Percentiles rank a stretch among this genome's conserved stretches.
Conservation (phyloP, 2,329 filamentous ascomycete species). For the Fusarium sp. region DNA sequence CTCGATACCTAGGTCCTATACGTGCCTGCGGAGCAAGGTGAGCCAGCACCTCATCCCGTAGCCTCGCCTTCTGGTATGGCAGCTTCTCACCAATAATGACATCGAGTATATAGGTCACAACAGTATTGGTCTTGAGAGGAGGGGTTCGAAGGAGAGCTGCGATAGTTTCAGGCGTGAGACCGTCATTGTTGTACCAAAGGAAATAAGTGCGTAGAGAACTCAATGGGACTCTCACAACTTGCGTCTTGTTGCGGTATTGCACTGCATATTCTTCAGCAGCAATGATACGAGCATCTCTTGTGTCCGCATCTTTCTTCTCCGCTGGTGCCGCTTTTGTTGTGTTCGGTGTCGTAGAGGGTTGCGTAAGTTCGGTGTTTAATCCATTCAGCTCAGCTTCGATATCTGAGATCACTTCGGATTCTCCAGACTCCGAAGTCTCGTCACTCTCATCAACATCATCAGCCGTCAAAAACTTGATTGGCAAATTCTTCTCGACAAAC, state of each 20-base stretch:
- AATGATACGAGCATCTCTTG: conserved; percentile 56
- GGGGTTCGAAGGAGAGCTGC: conserved; percentile 70
- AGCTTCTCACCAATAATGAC: conserved; percentile 65
- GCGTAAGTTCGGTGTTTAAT: neutral
- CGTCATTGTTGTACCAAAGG: conserved; percentile 69
- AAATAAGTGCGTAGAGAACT: conserved; percentile 69
- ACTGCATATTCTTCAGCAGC: conserved; percentile 57
- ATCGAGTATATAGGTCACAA: conserved; percentile 69
- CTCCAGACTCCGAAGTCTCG: conserved; percentile 47
- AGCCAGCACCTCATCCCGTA: conserved; percentile 60
- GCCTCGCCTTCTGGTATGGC: conserved; percentile 60
- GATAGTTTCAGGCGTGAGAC: conserved; percentile 62
- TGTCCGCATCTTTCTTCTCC: neutral
- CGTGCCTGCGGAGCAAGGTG: conserved; percentile 46
- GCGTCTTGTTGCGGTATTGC: conserved; percentile 53
- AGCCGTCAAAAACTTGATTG: conserved; percentile 65
- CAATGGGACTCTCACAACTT: conserved; percentile 41
- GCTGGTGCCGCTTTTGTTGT: neutral
- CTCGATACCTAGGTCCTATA: conserved; percentile 43
- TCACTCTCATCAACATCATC: conserved; percentile 49
- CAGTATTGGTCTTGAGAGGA: conserved; percentile 67
- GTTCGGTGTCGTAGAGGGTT: neutral
- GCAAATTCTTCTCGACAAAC: conserved; percentile 73
- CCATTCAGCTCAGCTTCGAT: conserved; percentile 25
- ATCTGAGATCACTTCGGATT: conserved; percentile 14